Evolutionary conservation across 768 basidiomycete genomes (phyloP).

Genomic region (Tremella yokohamensis): DNA sequence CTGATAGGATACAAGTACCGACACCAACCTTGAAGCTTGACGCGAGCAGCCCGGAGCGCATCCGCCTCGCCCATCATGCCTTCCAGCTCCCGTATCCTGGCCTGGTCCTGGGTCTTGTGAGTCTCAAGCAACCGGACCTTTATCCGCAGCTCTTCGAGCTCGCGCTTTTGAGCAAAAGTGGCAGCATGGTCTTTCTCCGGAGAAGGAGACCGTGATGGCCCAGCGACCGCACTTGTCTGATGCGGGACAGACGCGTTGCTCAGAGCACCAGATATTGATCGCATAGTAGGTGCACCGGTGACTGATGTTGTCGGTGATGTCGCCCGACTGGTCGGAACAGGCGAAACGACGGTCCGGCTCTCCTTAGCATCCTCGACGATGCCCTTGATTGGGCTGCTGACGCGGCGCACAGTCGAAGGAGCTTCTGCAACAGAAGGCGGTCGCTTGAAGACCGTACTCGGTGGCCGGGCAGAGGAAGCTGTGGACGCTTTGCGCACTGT

Average conservation of each 20-base stretch:
- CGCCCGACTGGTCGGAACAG: neutral
- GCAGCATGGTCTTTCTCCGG: conserved; percentile 15
- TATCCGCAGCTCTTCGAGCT: conserved; percentile 67
- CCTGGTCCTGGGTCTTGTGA: conserved; percentile 79
- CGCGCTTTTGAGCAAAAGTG: conserved; percentile 35
- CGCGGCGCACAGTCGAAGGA: conserved; percentile 3
- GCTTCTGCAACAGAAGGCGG: conserved; percentile 27
- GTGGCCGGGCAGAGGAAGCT: conserved; percentile 8
- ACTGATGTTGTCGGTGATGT: conserved; percentile 3
- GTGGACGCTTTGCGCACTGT: conserved; percentile 18
- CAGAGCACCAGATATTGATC: too few species aligned
- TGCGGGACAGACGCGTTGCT: too few species aligned
- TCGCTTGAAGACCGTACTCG: conserved; percentile 14
- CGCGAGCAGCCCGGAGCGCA: conserved; percentile 74
- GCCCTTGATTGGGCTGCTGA: conserved; percentile 1
- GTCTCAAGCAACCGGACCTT: conserved; percentile 81
- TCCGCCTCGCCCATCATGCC: conserved; percentile 78
- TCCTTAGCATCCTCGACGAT: neutral
- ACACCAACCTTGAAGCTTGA: conserved; percentile 67
- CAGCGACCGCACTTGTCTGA: neutral
- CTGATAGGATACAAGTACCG: too few species aligned
- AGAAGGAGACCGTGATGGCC: conserved; percentile 14
- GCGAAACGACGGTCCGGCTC: neutral
- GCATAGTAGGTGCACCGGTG: too few species aligned
- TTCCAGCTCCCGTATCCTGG: conserved; percentile 78